These are phyloP conservation scores for Tricholoma saponaceum DNA, from an alignment of 768 basidiomycete species.

Conservation along the genomic window DNA sequence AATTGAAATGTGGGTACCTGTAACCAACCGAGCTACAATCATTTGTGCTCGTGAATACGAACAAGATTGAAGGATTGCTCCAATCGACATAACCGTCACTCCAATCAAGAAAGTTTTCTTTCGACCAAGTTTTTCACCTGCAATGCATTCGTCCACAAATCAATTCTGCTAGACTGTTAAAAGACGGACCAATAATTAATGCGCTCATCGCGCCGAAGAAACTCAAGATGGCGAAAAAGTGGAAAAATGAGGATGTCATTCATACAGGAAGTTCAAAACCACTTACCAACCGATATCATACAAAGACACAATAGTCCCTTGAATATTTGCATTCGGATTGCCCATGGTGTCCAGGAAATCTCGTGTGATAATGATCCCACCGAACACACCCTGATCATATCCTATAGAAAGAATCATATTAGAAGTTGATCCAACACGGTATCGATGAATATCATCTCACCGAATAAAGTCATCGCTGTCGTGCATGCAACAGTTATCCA, in stretches of 20 bases:
- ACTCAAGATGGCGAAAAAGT: conserved; percentile 15
- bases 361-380: conserved; percentile 46
- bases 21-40: conserved; percentile 46
- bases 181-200: conserved; percentile 30
- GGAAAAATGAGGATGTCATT: background rate
- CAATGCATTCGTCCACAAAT: background rate
- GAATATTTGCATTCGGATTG: conserved; percentile 38
- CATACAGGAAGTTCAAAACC: background rate
- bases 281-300: conserved; percentile 47
- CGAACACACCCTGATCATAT: conserved; percentile 52
- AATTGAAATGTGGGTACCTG: conserved; percentile 26
- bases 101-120: conserved; percentile 48
- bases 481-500: conserved; percentile 50
- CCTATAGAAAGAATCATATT: conserved; percentile 20
- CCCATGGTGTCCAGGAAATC: conserved; percentile 45
- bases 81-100: conserved; percentile 48
- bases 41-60: conserved; percentile 42
- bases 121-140: conserved; percentile 39
- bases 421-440: background rate
- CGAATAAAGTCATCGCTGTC: conserved; percentile 49
- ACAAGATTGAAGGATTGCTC: conserved; percentile 46
- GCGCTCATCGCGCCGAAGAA: conserved; percentile 44
- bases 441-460: conserved; percentile 19
- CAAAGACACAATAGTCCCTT: conserved; percentile 47
- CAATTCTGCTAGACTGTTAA: background rate